These are phyloP conservation scores for Rheum nobile DNA, from an alignment of 148 eudicot species.

Conservation along the genomic window DNA sequence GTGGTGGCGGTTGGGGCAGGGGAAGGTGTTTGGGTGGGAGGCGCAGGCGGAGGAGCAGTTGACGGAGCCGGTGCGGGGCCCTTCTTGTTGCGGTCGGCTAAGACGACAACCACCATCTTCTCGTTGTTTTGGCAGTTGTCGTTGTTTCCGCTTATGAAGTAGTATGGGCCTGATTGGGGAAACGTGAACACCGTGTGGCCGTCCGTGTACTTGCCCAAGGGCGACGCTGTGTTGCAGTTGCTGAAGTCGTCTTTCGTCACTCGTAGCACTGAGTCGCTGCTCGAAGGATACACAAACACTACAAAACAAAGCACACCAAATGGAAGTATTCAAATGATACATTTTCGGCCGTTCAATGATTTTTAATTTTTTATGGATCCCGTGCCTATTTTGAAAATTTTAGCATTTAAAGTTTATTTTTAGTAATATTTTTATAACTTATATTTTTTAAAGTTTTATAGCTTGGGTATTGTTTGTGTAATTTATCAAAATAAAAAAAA, in stretches of 20 bases:
- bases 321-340: too few relatives aligned
- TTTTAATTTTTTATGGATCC: too few relatives aligned
- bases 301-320: not conserved
- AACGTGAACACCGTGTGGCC: constrained; percentile 60
- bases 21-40: constrained; percentile 20
- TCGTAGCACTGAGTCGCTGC: constrained; percentile 54
- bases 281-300: constrained; percentile 53
- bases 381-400: too few relatives aligned
- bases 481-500: too few relatives aligned
- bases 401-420: too few relatives aligned
- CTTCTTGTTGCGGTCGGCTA: constrained; percentile 49
- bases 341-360: too few relatives aligned
- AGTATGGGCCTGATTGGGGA: constrained; percentile 55
- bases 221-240: constrained; percentile 50
- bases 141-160: constrained; percentile 73
- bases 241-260: constrained; percentile 55
- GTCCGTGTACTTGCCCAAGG: constrained; percentile 36
- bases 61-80: constrained; percentile 13
- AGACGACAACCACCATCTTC: constrained; percentile 48
- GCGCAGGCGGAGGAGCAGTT: constrained; percentile 18
- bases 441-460: too few relatives aligned
- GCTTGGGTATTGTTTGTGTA: too few relatives aligned
- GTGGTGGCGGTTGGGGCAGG: constrained; percentile 19
- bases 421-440: too few relatives aligned
- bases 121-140: constrained; percentile 69